These are phyloP conservation scores for Macrocybe gigantea DNA, from an alignment of 768 basidiomycete genomes.

Conservation along the genomic window DNA sequence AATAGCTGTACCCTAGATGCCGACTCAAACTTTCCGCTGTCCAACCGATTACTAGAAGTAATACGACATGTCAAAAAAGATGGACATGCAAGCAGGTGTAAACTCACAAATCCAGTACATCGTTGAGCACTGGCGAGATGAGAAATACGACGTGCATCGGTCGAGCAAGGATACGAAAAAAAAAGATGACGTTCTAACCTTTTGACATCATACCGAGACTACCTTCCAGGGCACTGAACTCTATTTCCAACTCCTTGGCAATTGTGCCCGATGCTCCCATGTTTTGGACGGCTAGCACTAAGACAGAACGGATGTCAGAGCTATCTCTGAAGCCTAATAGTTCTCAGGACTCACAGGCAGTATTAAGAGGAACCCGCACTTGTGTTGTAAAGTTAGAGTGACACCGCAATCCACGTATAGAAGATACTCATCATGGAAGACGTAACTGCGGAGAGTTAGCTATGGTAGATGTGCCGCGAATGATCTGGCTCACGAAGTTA, in stretches of 20 bases:
- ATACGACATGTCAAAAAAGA: background rate
- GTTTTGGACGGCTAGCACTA: conserved; percentile 85
- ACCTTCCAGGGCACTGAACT: conserved; percentile 81
- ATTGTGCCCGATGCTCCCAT: conserved; percentile 77
- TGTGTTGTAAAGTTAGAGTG: conserved; percentile 30
- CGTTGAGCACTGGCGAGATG: conserved; percentile 53
- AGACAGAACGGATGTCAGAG: background rate
- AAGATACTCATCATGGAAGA: conserved; percentile 67
- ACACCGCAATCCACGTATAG: background rate
- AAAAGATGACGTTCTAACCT: conserved; percentile 31
- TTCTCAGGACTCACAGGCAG: conserved; percentile 43
- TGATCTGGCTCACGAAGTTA: conserved; percentile 58
- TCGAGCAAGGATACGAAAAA: conserved; percentile 1
- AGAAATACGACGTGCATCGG: background rate
- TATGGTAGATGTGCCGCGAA: background rate
- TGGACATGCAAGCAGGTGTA: conserved; percentile 1
- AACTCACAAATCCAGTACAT: conserved; percentile 74
- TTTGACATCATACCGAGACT: conserved; percentile 87
- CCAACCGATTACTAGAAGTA: conserved; percentile 67
- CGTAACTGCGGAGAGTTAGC: conserved; percentile 40
- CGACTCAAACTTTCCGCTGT: conserved; percentile 79
- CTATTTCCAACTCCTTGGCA: conserved; percentile 72
- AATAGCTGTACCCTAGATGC: conserved; percentile 38
- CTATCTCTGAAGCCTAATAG: background rate
- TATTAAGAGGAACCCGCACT: conserved; percentile 79